Evolutionary conservation across 371 early-diverging fungal species (phyloP).

Genomic region (Mortierella sp.): DNA sequence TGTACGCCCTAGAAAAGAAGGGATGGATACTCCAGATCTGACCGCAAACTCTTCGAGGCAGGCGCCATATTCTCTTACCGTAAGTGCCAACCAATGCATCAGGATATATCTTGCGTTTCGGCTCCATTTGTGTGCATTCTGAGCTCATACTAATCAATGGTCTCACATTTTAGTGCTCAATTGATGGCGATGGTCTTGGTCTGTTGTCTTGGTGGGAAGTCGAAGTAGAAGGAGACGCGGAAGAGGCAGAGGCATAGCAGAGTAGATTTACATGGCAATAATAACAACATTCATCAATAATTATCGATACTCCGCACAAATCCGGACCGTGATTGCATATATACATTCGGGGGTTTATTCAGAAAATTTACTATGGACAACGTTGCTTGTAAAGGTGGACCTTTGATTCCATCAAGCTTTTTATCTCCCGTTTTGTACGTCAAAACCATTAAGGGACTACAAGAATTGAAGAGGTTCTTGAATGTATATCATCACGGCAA

Average conservation of each 20-base stretch:
- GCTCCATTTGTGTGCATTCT: background rate
- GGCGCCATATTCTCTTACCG: constrained; percentile 71
- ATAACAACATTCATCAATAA: too few species aligned
- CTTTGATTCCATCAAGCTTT: too few species aligned
- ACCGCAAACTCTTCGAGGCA: constrained; percentile 71
- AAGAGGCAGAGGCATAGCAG: too few species aligned
- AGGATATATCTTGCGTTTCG: background rate
- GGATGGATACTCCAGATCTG: constrained; percentile 60
- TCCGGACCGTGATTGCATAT: background rate
- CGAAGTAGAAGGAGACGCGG: too few species aligned
- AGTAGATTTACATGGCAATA: too few species aligned
- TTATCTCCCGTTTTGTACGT: background rate
- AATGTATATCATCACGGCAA: background rate
- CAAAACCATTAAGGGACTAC: too few species aligned
- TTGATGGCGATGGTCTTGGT: constrained; percentile 82
- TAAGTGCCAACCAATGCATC: constrained; percentile 33
- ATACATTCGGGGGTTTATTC: background rate
- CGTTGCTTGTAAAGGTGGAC: too few species aligned
- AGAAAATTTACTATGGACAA: background rate
- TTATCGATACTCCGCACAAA: too few species aligned
- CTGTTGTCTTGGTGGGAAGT: constrained; percentile 81
- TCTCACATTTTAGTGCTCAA: constrained; percentile 66
- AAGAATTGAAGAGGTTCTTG: too few species aligned
- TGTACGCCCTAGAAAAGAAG: constrained; percentile 61
- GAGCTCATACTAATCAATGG: background rate